Evolutionary conservation across 2,329 filamentous ascomycete species (phyloP), one percentile per base, ranked within the genome.

Genomic region (Dendrostoma leiphaemia): DNA sequence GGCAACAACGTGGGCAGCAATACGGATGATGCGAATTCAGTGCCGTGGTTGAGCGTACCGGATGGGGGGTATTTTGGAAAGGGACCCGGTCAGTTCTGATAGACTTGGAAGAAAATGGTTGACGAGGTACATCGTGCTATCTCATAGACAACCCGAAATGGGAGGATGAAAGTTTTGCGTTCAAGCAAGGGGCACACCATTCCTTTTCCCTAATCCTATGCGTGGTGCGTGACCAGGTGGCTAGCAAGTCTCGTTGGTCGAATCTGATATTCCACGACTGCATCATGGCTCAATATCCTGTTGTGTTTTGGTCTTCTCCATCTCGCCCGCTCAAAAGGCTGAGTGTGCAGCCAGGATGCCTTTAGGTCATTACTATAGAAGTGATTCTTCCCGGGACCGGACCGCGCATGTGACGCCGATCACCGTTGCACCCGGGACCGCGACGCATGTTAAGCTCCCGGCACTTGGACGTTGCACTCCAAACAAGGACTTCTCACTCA

Each of bases 1-100:
- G 68, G 68, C 2, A 70, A 69, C 24, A 67, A 55, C 0, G 69
- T 70, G 1, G 67, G 69, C 9, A 62, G 63, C 0, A 58, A 70
- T 52, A 71, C 68, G 0, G 63, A 66, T 35, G 69, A 71, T 61
- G 32, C 65, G 2, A 67, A 71, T 6, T 68, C 64, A 0, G 64
- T 66, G 19, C 69, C 69, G 5, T 69, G 63, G 59, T 51, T 68
- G 55, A 66, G 54, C 10, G 67, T 69, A 1, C 51, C 67, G 0
- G 48, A 57, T 1, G 65, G 65, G 2, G 58, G 60, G 2, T 60
- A 66, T 45, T 70, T 70, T 49, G 68, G 68, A 1, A 67, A 65
- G 44, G 64, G 65, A 0, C 64, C 64, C 0, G 67, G 67, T 1
- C 57, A 67, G 46, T 67, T 68, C 46, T 67, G 24, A 60, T 13